Evolutionary conservation across 208 protist species (phyloP).

Genomic region (Acanthamoeba lenticulata): DNA sequence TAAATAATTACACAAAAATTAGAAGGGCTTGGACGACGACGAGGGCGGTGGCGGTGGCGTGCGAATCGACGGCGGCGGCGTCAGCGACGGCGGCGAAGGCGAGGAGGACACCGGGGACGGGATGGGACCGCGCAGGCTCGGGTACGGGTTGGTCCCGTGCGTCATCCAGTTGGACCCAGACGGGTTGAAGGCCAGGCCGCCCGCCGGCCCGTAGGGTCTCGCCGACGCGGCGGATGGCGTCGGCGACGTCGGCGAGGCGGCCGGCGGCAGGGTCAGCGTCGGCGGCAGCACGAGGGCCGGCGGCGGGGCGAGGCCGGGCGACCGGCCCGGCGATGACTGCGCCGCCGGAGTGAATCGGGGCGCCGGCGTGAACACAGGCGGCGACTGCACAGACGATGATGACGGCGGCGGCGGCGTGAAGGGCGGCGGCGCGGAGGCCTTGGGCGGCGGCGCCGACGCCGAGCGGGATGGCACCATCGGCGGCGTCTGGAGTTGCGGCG

Average conservation of each 20-base stretch:
- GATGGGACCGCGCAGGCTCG: not conserved
- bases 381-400: no score
- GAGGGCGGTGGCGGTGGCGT: not conserved
- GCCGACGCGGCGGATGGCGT: not conserved
- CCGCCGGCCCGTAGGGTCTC: not conserved
- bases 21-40: no score
- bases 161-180: not conserved
- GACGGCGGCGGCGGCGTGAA: no score
- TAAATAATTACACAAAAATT: no score
- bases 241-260: not conserved
- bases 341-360: not conserved
- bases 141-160: constrained; percentile 3
- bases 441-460: not conserved
- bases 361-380: not conserved
- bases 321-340: not conserved
- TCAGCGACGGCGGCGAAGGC: not conserved
- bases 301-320: not conserved
- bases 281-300: not conserved
- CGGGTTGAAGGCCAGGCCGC: not conserved
- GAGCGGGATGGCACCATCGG: not conserved
- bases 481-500: not conserved
- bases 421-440: no score
- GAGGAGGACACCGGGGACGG: not conserved
- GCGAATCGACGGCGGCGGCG: not conserved
- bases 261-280: not conserved